Base-by-base conservation (phyloP, 2,329 filamentous ascomycete species). In the Xylaria sp. region DNA sequence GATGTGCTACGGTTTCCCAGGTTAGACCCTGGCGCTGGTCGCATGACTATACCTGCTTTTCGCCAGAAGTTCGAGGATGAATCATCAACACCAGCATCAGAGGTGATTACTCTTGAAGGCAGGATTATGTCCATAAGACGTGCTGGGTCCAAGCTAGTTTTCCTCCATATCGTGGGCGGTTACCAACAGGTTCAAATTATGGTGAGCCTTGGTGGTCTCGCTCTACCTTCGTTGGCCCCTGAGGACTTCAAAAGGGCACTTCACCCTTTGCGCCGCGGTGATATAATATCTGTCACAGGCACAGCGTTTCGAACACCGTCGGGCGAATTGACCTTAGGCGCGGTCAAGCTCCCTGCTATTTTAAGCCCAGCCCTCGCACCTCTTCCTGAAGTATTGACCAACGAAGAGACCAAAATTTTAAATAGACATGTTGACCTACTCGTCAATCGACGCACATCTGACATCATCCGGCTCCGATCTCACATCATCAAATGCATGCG, bases 381-480 rank as follows among this genome's bases (percentile, higher is more conserved):
- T 71, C 85, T 97, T 14, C 96, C 96, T 0, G 84, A 89, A 39
- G 86, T 86, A 64, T 83, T 97, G 56, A 85, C 86, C 56, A 89
- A 94, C 76, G 85, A 88, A 50, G 92, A 95, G 78, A 92, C 88
- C 42, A 89, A 89, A 72, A 90, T 91, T 47, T 88, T 91, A 70
- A 89, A 92, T 72, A 93, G 93, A 24, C 94, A 98, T 81, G 86
- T 97, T 47, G 93, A 98, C 79, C 89, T 97, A 79, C 86, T 98
- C 34, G 90, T 95, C 65, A 92, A 95, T 78, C 85, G 85, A 39
- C 82, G 86, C 47, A 86, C 89, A 2, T 83, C 89, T 12, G 89
- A 96, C 75, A 88, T 90, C 1, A 82, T 98, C 59, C 87, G 90
- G 36, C 84, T 96, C 27, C 90, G 95, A 42, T 90, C 93, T 0